Evolutionary conservation across 345 rosid genomes (phyloP).

Genomic region (Citrus glauca): DNA sequence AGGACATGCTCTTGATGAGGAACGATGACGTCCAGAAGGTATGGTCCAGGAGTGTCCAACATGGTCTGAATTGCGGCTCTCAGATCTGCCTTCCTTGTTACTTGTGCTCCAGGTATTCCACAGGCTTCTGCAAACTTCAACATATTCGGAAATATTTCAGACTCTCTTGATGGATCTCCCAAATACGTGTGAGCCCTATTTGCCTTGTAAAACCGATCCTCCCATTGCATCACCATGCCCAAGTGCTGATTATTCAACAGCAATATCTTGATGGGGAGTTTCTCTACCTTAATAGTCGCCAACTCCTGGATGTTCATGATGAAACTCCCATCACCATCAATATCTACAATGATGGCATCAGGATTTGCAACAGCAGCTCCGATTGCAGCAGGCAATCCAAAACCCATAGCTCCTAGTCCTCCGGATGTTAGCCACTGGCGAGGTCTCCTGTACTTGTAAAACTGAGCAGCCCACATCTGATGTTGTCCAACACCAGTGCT

Average conservation of each 20-base stretch:
- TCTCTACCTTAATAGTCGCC: slow-evolving; percentile 81
- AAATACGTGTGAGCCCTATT: slow-evolving; percentile 88
- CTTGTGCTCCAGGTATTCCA: slow-evolving; percentile 82
- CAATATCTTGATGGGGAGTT: slow-evolving; percentile 78
- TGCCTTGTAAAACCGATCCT: slow-evolving; percentile 90
- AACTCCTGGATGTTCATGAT: slow-evolving; percentile 94
- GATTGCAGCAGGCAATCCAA: slow-evolving; percentile 95
- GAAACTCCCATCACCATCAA: slow-evolving; percentile 98
- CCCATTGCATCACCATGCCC: slow-evolving; percentile 98
- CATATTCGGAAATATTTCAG: slow-evolving; percentile 84
- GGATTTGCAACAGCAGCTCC: slow-evolving; percentile 98
- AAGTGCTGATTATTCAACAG: slow-evolving; percentile 89
- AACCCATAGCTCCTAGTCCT: slow-evolving; percentile 98
- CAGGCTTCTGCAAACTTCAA: slow-evolving; percentile 82
- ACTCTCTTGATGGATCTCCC: slow-evolving; percentile 68
- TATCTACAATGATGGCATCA: slow-evolving; percentile 73
- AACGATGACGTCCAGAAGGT: slow-evolving; percentile 81
- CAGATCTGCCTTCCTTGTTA: slow-evolving; percentile 54
- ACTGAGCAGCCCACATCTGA: slow-evolving; percentile 99
- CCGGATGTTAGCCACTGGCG: slow-evolving; percentile 91
- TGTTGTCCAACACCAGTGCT: slow-evolving; percentile 98
- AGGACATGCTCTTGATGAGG: slow-evolving; percentile 97
- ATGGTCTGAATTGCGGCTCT: slow-evolving; percentile 74
- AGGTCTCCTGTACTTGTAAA: slow-evolving; percentile 83
- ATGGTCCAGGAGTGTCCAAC: slow-evolving; percentile 94